phyloP scores from a whole-genome alignment of 805 yeast species.

The Cyberlindnera suaveolens region DNA sequence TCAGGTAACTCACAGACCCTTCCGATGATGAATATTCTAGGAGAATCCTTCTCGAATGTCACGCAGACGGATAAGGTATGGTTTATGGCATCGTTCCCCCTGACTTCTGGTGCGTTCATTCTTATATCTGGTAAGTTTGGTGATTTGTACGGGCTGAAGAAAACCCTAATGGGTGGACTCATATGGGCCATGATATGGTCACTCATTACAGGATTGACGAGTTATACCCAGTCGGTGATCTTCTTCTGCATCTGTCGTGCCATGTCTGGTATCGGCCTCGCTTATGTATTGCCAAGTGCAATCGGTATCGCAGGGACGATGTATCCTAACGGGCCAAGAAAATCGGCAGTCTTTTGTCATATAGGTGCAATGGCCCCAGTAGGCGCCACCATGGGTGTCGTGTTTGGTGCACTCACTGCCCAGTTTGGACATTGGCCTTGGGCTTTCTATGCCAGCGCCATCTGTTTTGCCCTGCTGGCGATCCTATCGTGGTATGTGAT shows the following conservation, averaged over 20 bases:
- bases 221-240: conserved; percentile 40
- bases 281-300: conserved; percentile 52
- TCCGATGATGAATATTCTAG: conserved; percentile 30
- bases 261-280: conserved; percentile 57
- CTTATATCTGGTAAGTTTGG: conserved; percentile 65
- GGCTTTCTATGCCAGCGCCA: conserved; percentile 39
- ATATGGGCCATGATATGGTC: conserved; percentile 52
- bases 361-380: conserved; percentile 57
- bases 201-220: conserved; percentile 51
- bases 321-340: conserved; percentile 39
- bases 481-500: conserved; percentile 26
- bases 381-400: conserved; percentile 50
- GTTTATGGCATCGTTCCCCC: conserved; percentile 67
- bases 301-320: conserved; percentile 48
- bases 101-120: conserved; percentile 70
- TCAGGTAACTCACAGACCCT: conserved; percentile 34
- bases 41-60: conserved; percentile 26
- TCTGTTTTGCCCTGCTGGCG: conserved; percentile 28
- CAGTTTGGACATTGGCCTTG: conserved; percentile 43
- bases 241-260: conserved; percentile 51
- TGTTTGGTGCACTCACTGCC: conserved; percentile 44
- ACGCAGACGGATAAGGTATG: conserved; percentile 36
- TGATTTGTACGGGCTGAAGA: conserved; percentile 61
- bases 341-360: conserved; percentile 46
- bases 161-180: conserved; percentile 49